Base-by-base conservation (phyloP, 164 flowering plant species). In the Platanus orientalis region DNA sequence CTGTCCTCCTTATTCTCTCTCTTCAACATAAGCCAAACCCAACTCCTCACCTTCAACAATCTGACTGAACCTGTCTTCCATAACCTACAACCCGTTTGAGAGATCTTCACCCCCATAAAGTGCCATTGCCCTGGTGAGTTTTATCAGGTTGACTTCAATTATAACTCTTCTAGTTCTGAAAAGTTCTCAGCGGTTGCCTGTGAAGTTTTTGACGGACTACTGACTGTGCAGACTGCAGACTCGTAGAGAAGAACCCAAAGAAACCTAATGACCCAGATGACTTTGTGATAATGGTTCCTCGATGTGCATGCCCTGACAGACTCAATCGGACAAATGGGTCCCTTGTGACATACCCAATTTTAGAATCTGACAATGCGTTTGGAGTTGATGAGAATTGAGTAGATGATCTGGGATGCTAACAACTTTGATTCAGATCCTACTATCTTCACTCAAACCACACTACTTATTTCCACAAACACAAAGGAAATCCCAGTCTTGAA, bases 331-430 rank as follows among this genome's bases (percentile, higher is more conserved):
- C 40, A 2, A 63, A 44, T 29, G 72, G 78, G 58, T 77, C 68
- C 69, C 76, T 83, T 21, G 77, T 83, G n/a, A 80, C 84, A 21
- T 83, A 83, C 61, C 83, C 84, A 26, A 27, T 83, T 26, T 44
- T 69, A 10, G 64, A 61, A 47, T 55, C 52, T 6, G 87, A 81
- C 50, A 29, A 63, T 13, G 28, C 59, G 25, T 17, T 3, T 6
- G 57, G 14, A 11, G 71, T 81, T 2, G 76, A 74, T 14, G 14
- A 5, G 5, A 70, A 74, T 61, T 20, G 69, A 67, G 57, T 26
- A 29, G 34, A 54, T 45, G 59, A 71, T 83, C 59, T 67, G 61
- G 70, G 67, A 24, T 58, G 81, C 65, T 3, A 83, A 83, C 54
- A 55, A 51, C 12, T 54, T 83, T 9, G 75, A 64, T 6, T 29